Evolutionary conservation across 2,329 filamentous ascomycete genomes (phyloP), one percentile per base, ranked within the genome.

Genomic region (Clathrospora elynae): DNA sequence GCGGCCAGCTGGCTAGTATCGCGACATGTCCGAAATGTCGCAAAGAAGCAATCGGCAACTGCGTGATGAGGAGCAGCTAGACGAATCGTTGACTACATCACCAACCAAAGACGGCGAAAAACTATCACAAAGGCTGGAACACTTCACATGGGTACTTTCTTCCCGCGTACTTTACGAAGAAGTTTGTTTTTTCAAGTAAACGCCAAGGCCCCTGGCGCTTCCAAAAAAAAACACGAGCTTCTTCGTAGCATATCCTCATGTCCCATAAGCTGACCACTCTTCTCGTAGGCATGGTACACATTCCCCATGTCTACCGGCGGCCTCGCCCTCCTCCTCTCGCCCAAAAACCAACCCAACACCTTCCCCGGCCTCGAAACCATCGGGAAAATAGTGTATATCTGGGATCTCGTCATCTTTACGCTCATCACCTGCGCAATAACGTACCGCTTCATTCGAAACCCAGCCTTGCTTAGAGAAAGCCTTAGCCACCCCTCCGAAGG

Each of bases 281-380:
- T n/a, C n/a, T n/a, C n/a, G n/a, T n/a, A 38, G 35, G 35, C 35
- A 33, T 40, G 22, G 29, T 40, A 19, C 12, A 34, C 29, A 9
- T 14, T 40, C 8, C 28, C 37, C 8, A 26, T 32, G 37, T 41
- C 37, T 9, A 41, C 37, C 0, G 37, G 37, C 23, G 37, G 37
- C 17, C 17, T 41, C 9, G 37, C 30, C 8, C 16, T 41, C 6
- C 37, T 41, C 13, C 28, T 41, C 8, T 20, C 30, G 16, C 23
- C 23, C 6, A 28, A 17, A 2, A 34, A 40, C 30, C 37, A 40
- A 7, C 30, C 37, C 16, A 12, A 41, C 3, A 29, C 12, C 6
- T 41, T 41, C n/a, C 2, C 30, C 6, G 31, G 30, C 18, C 30
- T 41, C 17, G 13, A 32, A 5, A 17, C 13, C 8, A 26, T 26